Conservation (phyloP, 495 filamentous ascomycete genomes). For the Tuber calosporum region DNA sequence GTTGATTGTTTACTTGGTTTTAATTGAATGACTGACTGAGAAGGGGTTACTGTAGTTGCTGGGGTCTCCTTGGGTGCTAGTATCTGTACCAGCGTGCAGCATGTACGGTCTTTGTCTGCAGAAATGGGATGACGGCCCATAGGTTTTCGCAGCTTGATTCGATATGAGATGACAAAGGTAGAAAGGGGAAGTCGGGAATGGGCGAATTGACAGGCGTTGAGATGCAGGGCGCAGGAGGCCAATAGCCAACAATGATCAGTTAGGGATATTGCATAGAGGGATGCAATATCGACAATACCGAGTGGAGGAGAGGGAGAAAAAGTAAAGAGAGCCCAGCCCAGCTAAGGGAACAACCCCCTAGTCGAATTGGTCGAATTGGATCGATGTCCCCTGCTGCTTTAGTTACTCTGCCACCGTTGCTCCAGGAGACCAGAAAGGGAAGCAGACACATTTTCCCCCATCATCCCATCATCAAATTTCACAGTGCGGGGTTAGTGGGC, state of each 20-base stretch:
- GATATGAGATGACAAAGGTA: constrained; percentile 9
- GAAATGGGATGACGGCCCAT: constrained; percentile 9
- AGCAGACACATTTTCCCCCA: not conserved
- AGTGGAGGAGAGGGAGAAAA: not conserved
- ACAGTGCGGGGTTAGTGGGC: constrained; percentile 28
- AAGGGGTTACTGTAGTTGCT: not conserved
- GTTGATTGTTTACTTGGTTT: not conserved
- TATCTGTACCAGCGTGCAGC: not conserved
- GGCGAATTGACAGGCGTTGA: constrained; percentile 36
- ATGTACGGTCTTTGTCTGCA: not conserved
- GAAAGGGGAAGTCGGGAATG: constrained; percentile 17
- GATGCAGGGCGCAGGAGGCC: constrained; percentile 31
- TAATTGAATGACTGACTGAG: not conserved
- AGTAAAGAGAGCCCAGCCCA: not conserved
- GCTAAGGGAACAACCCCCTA: not conserved
- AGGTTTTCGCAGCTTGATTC: constrained; percentile 17
- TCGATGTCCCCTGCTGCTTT: not conserved
- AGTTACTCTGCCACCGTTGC: not conserved
- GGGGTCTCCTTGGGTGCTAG: not conserved
- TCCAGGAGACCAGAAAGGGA: not conserved
- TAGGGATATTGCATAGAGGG: not conserved
- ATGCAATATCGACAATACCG: not conserved
- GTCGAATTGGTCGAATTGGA: not conserved
- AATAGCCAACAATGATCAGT: constrained; percentile 4
- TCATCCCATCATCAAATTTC: constrained; percentile 16